Evolutionary conservation across 352 stramenopile genomes (phyloP).

Genomic region (Hyaloperonospora arabidopsidis): DNA sequence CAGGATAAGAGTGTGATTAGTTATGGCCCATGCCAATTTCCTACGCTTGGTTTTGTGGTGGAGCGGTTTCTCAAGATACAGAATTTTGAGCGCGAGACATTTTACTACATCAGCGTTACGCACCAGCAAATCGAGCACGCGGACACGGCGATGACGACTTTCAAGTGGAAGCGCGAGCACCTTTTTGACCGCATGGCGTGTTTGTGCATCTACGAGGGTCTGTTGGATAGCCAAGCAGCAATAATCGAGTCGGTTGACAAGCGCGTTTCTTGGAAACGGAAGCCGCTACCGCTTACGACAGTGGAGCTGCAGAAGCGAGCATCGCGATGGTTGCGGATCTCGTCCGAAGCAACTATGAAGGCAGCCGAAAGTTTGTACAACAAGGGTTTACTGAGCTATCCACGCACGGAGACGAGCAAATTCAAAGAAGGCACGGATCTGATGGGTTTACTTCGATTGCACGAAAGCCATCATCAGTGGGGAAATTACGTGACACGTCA

Average conservation of each 20-base stretch:
- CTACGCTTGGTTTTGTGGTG: constrained; percentile 96
- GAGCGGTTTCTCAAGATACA: constrained; percentile 91
- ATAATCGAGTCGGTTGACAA: constrained; percentile 67
- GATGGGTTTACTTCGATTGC: constrained; percentile 59
- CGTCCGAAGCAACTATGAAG: constrained; percentile 94
- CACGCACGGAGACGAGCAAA: constrained; percentile 98
- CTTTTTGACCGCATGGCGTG: constrained; percentile 93
- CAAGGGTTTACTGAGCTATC: constrained; percentile 97
- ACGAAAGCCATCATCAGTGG: constrained; percentile 69
- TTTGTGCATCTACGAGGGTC: constrained; percentile 88
- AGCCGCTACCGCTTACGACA: constrained; percentile 95
- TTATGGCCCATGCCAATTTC: constrained; percentile 99
- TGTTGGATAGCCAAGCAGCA: constrained; percentile 55
- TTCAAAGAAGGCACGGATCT: constrained; percentile 94
- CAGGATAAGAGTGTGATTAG: constrained; percentile 88
- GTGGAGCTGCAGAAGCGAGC: constrained; percentile 98
- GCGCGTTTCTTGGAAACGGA: constrained; percentile 87
- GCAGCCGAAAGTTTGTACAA: constrained; percentile 95
- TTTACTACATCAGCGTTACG: constrained; percentile 92
- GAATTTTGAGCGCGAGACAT: constrained; percentile 94
- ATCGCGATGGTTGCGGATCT: constrained; percentile 92
- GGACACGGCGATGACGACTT: constrained; percentile 69
- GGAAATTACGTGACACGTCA: constrained; percentile 63
- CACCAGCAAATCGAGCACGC: constrained; percentile 45
- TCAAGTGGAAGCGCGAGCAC: constrained; percentile 92